Conservation (phyloP, 2,329 filamentous ascomycete species). For the Colletotrichum orchidophilum region DNA sequence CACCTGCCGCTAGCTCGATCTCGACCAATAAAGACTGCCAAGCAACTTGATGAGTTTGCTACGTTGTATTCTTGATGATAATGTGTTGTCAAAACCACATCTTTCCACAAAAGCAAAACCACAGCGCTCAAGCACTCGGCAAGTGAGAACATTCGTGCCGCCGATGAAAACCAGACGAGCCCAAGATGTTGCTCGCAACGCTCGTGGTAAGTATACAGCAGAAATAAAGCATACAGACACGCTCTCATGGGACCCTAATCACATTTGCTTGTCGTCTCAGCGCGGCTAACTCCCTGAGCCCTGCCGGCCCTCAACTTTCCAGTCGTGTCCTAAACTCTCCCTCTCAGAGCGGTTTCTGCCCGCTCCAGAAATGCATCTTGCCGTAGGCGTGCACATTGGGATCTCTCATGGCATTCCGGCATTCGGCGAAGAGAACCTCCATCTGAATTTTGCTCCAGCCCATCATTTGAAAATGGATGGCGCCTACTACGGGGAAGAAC, state of each 20-base stretch:
- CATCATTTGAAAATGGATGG: slow-evolving; percentile 48
- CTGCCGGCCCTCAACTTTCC: not conserved
- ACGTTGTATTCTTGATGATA: not conserved
- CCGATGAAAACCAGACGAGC: not conserved
- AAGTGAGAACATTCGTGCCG: not conserved
- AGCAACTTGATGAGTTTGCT: not conserved
- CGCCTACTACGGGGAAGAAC: slow-evolving; percentile 52
- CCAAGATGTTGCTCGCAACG: no score
- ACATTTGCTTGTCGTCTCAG: not conserved
- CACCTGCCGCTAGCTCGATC: not conserved
- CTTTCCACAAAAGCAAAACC: not conserved
- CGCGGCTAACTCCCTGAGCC: not conserved
- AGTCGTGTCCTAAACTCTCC: no score
- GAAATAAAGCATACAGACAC: not conserved
- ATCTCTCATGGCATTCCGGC: slow-evolving; percentile 40
- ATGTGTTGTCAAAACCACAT: no score
- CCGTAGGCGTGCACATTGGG: slow-evolving; percentile 43
- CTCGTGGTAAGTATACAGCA: not conserved
- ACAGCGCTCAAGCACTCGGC: not conserved
- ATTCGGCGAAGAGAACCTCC: slow-evolving; percentile 40
- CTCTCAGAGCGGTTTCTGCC: slow-evolving; percentile 46
- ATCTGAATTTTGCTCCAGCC: slow-evolving; percentile 45
- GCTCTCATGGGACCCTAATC: not conserved
- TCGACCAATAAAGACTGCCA: not conserved
- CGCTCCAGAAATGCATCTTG: slow-evolving; percentile 55